Base-by-base conservation (phyloP, 441 rosid genomes). In the Biscutella laevigata region DNA sequence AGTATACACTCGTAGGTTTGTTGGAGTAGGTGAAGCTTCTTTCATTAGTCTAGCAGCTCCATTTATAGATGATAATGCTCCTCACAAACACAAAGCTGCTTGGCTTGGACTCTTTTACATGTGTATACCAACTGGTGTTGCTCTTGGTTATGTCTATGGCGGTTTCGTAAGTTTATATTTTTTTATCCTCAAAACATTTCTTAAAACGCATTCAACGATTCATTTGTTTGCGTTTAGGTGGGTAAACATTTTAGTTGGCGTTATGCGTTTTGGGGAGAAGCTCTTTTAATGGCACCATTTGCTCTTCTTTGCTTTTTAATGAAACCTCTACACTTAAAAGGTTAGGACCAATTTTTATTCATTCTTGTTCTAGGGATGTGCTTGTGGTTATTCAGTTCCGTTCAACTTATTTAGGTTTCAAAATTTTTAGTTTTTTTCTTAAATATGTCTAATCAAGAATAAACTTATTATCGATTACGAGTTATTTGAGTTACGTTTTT, bases 31-130 rank as follows among this genome's bases (percentile, higher is more conserved):
- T 7, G 98, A 88, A 74, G 98, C 98, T 66, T 91, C 98, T 48
- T 91, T 91, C 69, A 77, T 91, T 50, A 88, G 98, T 71, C 95
- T 88, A 38, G 98, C 98, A 12, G 96, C 98, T 46, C 98, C 98
- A 19, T 91, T 83, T 62, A 88, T 91, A 40, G 98, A 91, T 68
- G 96, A 91, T 52, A 80, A 88, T 68, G 98, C 98, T 46, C 96
- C 98, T 15, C 73, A 46, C 12, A 48, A 73, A 32, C 79, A 88
- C 96, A 87, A 84, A 87, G 77, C 86, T 19, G 83, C 71, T 7
- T 87, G 98, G 98, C 84, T 90, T 47, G 81, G 74, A 40, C 65
- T 85, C 70, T 90, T 90, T 76, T 90, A 84, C 79, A 90, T 87
- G 98, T 90, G 95, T 61, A 87, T 87, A 71, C 94, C 96, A 36